Evolutionary conservation across 23 red algal species (phyloP).

Genomic region (Gracilaria domingensis): DNA sequence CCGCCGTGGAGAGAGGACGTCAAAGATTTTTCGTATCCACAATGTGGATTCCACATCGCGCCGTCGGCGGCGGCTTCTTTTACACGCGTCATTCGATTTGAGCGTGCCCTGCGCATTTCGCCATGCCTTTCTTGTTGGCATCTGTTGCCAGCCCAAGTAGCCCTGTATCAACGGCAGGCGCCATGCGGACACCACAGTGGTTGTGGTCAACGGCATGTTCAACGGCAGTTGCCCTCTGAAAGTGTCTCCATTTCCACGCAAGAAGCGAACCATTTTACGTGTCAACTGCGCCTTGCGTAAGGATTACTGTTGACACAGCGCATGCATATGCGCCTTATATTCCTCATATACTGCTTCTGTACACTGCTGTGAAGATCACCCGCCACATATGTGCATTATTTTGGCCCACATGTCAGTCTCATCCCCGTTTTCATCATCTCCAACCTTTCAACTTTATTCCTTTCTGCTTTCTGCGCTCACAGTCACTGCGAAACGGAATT

Average conservation of each 20-base stretch:
- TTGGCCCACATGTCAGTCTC: neutral
- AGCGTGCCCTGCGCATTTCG: neutral
- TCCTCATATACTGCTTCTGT: neutral
- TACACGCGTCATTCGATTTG: too few relatives aligned
- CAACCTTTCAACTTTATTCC: neutral
- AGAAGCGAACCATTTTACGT: neutral
- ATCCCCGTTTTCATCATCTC: neutral
- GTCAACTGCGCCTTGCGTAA: neutral
- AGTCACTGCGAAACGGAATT: too few relatives aligned
- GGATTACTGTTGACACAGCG: neutral
- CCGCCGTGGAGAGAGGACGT: too few relatives aligned
- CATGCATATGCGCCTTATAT: constrained; percentile 1
- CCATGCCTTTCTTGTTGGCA: neutral
- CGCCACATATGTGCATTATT: neutral
- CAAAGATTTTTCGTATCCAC: too few relatives aligned
- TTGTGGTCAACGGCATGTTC: neutral
- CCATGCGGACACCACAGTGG: neutral
- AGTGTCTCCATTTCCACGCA: neutral
- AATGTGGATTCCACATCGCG: too few relatives aligned
- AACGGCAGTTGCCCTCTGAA: neutral
- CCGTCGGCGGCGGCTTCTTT: too few relatives aligned
- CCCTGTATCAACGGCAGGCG: too few relatives aligned
- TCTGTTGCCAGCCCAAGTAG: neutral
- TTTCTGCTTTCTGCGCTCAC: neutral
- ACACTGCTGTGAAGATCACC: neutral